Base-by-base conservation (phyloP, 768 basidiomycete species). In the Xerocomellus dryophilus region DNA sequence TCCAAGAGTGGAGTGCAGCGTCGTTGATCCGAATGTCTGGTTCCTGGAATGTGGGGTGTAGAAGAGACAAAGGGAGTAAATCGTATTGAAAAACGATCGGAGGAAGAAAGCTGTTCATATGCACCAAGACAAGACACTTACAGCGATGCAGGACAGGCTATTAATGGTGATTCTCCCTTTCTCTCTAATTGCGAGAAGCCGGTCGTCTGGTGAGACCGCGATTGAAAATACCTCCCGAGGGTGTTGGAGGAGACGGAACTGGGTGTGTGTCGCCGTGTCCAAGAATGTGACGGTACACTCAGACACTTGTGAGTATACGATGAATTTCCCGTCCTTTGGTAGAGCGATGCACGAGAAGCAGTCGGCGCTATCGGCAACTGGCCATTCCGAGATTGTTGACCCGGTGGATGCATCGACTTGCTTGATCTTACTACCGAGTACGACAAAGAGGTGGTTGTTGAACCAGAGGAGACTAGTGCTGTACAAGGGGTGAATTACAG, bases 391-490 rank as follows among this genome's bases (percentile, higher is more conserved):
- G 31, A 42, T 12, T 4, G 2, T 0, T 32, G 35, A 48, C 4
- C 57, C 53, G 0, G 48, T 32, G 15, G 31, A 41, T 12, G 29
- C 20, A 0, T 34, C 31, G 17, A 41, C 2, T n/a, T 41, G 20
- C 31, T n/a, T 23, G 29, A 50, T 23, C 42, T 6, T 23, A 9
- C 11, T 1, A 17, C 7, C 20, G 2, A 21, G 34, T 11, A 42
- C 1, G 15, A 42, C 20, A n/a, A 42, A 3, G 15, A 41, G 39
- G 20, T 10, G 15, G 17, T n/a, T 8, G 20, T 41, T 0, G 46
- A 3, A 40, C 50, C 58, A 59, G 20, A 48, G 7, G 23, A 57
- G 50, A 44, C 43, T 21, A 5, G 1, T 56, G 42, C 36, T 48
- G 23, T 12, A 9, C 6, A 0, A 1, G 6, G 32, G n/a, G n/a